A percentile compares a stretch with the other conserved stretches of the same genome.
Conservation (phyloP, 2,329 filamentous ascomycete species). For the Fusarium neocosmosporiellum region DNA sequence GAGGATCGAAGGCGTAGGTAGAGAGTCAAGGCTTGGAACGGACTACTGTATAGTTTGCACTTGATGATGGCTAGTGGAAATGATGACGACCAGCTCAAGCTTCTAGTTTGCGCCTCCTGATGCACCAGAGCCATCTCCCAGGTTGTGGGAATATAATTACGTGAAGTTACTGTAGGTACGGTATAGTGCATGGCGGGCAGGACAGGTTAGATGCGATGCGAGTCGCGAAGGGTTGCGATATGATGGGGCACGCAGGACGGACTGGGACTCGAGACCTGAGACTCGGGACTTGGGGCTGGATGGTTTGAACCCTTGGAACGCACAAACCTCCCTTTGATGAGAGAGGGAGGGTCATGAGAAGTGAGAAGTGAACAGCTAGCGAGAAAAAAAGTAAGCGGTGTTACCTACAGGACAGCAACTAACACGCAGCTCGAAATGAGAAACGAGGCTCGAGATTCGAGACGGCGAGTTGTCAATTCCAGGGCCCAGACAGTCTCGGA, state of each 20-base stretch:
- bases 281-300: slow-evolving; percentile 14
- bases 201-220: background rate
- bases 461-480: slow-evolving; percentile 28
- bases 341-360: slow-evolving; percentile 3
- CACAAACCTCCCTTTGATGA: slow-evolving; percentile 16
- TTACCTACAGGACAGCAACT: background rate
- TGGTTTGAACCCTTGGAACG: slow-evolving; percentile 21
- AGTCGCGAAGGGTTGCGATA: slow-evolving; percentile 12
- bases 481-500: slow-evolving; percentile 25
- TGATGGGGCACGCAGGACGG: slow-evolving; percentile 2
- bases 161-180: background rate
- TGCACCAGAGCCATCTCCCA: background rate
- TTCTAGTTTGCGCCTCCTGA: background rate
- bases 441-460: slow-evolving; percentile 23
- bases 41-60: background rate
- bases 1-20: background rate
- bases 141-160: background rate
- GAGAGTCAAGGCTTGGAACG: background rate
- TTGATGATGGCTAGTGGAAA: background rate
- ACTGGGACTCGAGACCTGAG: slow-evolving; percentile 9
- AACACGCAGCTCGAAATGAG: slow-evolving; percentile 24
- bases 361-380: background rate
- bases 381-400: slow-evolving; percentile 2
- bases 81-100: slow-evolving; percentile 1
- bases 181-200: background rate